phyloP scores from a whole-genome alignment of 192 early-diverging fungal genomes.

The Umbelopsis isabellina region DNA sequence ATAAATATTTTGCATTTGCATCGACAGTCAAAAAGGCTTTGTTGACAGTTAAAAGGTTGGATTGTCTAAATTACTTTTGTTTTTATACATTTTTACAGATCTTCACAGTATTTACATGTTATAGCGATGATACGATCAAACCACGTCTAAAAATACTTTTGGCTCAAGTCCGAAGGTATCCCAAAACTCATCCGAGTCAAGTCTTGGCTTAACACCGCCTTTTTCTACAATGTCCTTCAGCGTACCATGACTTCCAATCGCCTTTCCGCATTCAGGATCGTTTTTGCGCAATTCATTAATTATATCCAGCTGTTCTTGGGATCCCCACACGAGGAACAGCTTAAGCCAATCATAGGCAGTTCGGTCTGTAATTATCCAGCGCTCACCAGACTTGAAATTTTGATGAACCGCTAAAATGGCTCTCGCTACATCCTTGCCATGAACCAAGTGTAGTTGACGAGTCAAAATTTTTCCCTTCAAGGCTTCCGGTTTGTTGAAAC shows the following conservation, averaged over 20 bases:
- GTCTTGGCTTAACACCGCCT: constrained; percentile 26
- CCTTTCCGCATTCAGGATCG: constrained; percentile 25
- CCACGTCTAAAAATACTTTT: constrained; percentile 27
- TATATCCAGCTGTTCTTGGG: constrained; percentile 24
- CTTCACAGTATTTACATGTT: neutral
- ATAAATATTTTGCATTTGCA: too few relatives aligned
- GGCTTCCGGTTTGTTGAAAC: constrained; percentile 45
- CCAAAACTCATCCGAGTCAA: constrained; percentile 45
- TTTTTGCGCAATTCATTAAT: constrained; percentile 21
- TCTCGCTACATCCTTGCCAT: constrained; percentile 62
- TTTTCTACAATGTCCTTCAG: constrained; percentile 25
- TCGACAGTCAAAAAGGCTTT: neutral
- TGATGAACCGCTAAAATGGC: constrained; percentile 50
- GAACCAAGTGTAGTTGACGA: constrained; percentile 58
- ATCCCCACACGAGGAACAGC: constrained; percentile 34
- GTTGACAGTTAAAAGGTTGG: neutral
- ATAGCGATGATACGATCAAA: neutral
- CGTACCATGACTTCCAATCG: constrained; percentile 17
- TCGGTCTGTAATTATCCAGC: constrained; percentile 64
- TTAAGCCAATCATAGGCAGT: constrained; percentile 59
- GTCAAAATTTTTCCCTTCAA: constrained; percentile 31
- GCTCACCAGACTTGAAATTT: constrained; percentile 34
- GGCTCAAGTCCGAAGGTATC: constrained; percentile 29
- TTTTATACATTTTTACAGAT: neutral
- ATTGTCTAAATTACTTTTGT: neutral